Percentiles rank a stretch among this genome's conserved stretches.
Evolutionary conservation across 2,329 filamentous ascomycete species (phyloP).

Genomic region (Parastagonospora nodorum): DNA sequence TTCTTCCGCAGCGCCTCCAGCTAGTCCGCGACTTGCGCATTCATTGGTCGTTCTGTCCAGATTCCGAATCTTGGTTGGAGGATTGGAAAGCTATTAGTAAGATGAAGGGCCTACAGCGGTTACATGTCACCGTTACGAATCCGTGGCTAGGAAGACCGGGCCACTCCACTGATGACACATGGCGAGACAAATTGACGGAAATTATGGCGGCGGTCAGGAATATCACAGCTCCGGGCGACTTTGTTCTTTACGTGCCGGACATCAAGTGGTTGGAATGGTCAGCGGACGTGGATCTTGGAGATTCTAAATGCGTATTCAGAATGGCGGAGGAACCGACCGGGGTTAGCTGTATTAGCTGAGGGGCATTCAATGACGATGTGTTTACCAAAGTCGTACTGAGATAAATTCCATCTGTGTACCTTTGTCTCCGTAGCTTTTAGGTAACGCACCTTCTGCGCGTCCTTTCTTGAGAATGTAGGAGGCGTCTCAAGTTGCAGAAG

Average conservation of each 20-base stretch:
- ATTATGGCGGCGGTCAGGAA: conserved; percentile 16
- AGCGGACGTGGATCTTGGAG: conserved; percentile 12
- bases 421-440: too few relatives aligned
- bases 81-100: conserved; percentile 20
- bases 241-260: conserved; percentile 23
- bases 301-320: conserved; percentile 15
- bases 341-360: neutral
- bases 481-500: too few relatives aligned
- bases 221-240: conserved; percentile 17
- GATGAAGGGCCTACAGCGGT: conserved; percentile 21
- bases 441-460: too few relatives aligned
- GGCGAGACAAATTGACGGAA: conserved; percentile 14
- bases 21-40: conserved; percentile 20
- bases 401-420: too few relatives aligned
- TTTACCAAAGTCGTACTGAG: too few relatives aligned
- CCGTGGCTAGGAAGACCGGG: conserved; percentile 1
- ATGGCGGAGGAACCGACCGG: conserved; percentile 5
- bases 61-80: conserved; percentile 13
- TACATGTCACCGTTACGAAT: conserved; percentile 19
- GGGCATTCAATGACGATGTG: neutral
- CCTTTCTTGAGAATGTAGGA: too few relatives aligned
- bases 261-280: conserved; percentile 6
- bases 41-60: conserved; percentile 18
- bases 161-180: conserved; percentile 13
- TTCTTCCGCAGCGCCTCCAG: conserved; percentile 23